Evolutionary conservation across 202 grass and related monocot species (phyloP).

Genomic region (Zoysia matrella): DNA sequence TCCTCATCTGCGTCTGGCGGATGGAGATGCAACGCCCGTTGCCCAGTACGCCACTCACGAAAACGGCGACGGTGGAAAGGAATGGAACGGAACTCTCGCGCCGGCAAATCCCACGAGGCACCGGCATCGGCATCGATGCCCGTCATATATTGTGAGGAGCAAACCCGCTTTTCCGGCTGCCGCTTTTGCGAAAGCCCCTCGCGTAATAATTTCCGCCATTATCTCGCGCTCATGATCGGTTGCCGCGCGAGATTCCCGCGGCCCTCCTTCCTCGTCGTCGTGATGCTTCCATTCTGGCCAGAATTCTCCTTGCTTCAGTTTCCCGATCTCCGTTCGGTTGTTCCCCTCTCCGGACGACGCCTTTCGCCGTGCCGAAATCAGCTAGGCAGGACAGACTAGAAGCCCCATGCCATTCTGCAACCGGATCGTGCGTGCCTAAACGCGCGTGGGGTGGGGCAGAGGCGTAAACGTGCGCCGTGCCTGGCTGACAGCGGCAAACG

Average conservation of each 20-base stretch:
- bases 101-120: conserved; percentile 19
- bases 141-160: conserved; percentile 4
- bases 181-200: conserved; percentile 54
- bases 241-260: conserved; percentile 28
- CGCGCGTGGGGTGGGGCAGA: not conserved
- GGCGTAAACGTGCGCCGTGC: conserved; percentile 16
- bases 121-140: not conserved
- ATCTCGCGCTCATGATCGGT: conserved; percentile 33
- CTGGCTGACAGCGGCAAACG: not conserved
- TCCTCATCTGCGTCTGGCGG: not conserved
- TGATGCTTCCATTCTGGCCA: not conserved
- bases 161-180: not conserved
- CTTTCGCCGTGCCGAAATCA: not conserved
- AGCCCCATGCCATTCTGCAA: not conserved
- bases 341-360: not conserved
- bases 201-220: conserved; percentile 30
- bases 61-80: conserved; percentile 5
- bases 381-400: not conserved
- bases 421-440: not conserved
- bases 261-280: not conserved
- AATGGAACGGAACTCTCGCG: not conserved
- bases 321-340: not conserved
- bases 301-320: not conserved
- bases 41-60: too few species aligned
- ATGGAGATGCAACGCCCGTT: not conserved